Conservation (phyloP, 805 yeast species). For the Suhomyces sp. region DNA sequence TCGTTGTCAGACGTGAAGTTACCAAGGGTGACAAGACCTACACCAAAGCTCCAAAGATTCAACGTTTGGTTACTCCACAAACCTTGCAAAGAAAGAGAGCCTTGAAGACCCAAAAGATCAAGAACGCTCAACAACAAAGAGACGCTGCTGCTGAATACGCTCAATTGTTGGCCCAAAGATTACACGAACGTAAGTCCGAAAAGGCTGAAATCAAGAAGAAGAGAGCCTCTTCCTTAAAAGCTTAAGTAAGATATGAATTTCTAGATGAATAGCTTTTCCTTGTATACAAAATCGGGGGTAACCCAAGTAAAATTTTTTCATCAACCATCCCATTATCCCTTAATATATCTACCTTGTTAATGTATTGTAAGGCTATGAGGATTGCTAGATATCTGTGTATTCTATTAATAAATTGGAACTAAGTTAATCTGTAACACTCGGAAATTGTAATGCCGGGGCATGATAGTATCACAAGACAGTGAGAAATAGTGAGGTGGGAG, state of each 20-base stretch:
- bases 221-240: constrained; percentile 98
- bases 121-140: constrained; percentile 98
- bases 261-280: constrained; percentile 3
- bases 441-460: too few relatives aligned
- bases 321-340: constrained; percentile 2
- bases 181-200: constrained; percentile 97
- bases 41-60: constrained; percentile 99
- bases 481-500: too few relatives aligned
- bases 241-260: constrained; percentile 42
- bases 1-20: constrained; percentile 97
- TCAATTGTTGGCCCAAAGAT: constrained; percentile 96
- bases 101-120: constrained; percentile 87
- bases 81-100: constrained; percentile 99
- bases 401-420: constrained; percentile 14
- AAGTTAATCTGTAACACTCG: not conserved
- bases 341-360: constrained; percentile 4
- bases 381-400: constrained; percentile 13
- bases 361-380: not conserved
- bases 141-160: constrained; percentile 99
- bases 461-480: too few relatives aligned
- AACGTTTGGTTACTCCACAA: constrained; percentile 99
- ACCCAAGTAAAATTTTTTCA: constrained; percentile 1
- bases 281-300: constrained; percentile 2
- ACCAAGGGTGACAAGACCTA: constrained; percentile 97
- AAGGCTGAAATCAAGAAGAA: constrained; percentile 98